Percentiles rank a stretch among this genome's conserved stretches.
Conservation (phyloP, 805 yeast species). For the Wickerhamomyces bisporus region DNA sequence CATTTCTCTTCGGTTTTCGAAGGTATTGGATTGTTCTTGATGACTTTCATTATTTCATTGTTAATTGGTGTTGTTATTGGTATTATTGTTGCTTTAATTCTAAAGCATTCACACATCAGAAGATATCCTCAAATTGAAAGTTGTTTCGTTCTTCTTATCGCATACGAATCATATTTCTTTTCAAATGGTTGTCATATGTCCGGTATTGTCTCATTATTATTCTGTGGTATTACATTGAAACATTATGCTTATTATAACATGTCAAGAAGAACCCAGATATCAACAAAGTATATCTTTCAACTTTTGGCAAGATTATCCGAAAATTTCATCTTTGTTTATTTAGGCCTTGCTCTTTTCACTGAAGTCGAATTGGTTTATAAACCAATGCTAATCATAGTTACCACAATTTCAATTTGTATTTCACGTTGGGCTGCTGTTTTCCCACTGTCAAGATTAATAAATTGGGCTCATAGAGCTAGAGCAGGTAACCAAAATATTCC, state of each 20-base stretch:
- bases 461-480: slow-evolving; percentile 66
- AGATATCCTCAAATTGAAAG: slow-evolving; percentile 97
- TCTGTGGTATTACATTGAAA: slow-evolving; percentile 94
- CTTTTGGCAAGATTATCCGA: slow-evolving; percentile 91
- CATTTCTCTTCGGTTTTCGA: slow-evolving; percentile 75
- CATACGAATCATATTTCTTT: slow-evolving; percentile 94
- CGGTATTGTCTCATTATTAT: slow-evolving; percentile 89
- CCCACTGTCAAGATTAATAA: slow-evolving; percentile 82
- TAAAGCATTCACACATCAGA: slow-evolving; percentile 90
- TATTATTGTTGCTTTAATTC: slow-evolving; percentile 77
- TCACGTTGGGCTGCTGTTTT: slow-evolving; percentile 98
- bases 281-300: slow-evolving; percentile 92
- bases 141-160: slow-evolving; percentile 82
- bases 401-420: slow-evolving; percentile 85
- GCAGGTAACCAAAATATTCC: slow-evolving; percentile 47
- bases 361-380: slow-evolving; percentile 94
- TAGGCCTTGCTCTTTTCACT: slow-evolving; percentile 91
- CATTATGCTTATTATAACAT: slow-evolving; percentile 96
- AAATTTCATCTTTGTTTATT: slow-evolving; percentile 91
- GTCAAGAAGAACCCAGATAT: slow-evolving; percentile 96
- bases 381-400: slow-evolving; percentile 85
- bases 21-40: slow-evolving; percentile 88
- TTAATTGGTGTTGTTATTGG: slow-evolving; percentile 88
- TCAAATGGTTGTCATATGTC: slow-evolving; percentile 99
- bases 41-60: slow-evolving; percentile 89